Evolutionary conservation across 2,329 filamentous ascomycete species (phyloP).

Genomic region (Raffaelea ambrosiae): DNA sequence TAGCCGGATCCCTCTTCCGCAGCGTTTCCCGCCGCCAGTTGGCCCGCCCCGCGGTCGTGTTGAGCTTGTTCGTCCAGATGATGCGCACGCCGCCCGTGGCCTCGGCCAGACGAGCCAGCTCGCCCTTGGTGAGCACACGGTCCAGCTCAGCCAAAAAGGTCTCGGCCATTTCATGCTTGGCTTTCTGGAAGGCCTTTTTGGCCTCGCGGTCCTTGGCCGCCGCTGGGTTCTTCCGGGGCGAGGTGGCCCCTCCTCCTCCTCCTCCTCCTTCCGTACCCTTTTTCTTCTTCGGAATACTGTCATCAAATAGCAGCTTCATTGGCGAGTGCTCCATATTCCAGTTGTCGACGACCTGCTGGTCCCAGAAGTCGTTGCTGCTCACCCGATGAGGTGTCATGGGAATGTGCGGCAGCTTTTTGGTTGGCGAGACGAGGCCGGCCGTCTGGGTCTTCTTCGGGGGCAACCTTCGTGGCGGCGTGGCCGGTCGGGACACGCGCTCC

Average conservation of each 20-base stretch:
- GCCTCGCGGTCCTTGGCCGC: slow-evolving; percentile 25
- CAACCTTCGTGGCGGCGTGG: too few relatives aligned
- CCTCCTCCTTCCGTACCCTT: neutral
- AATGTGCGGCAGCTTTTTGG: slow-evolving; percentile 30
- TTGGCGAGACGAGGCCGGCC: slow-evolving; percentile 21
- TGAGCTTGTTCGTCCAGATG: slow-evolving; percentile 69
- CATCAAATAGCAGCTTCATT: slow-evolving; percentile 20
- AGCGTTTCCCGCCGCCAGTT: slow-evolving; percentile 59
- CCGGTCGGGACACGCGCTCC: too few relatives aligned
- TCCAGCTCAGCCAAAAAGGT: slow-evolving; percentile 65
- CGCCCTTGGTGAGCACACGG: slow-evolving; percentile 48
- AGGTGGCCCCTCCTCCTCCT: neutral
- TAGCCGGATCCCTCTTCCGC: slow-evolving; percentile 13
- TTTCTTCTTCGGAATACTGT: neutral
- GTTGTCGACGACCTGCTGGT: slow-evolving; percentile 47
- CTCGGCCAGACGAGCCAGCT: slow-evolving; percentile 48
- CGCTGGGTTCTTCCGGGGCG: slow-evolving; percentile 17
- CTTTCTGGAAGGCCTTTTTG: slow-evolving; percentile 53
- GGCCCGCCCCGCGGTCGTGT: slow-evolving; percentile 69
- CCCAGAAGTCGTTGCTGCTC: slow-evolving; percentile 52
- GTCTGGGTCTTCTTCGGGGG: too few relatives aligned
- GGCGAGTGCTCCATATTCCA: slow-evolving; percentile 53
- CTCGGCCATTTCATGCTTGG: slow-evolving; percentile 55
- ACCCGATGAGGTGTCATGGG: slow-evolving; percentile 45
- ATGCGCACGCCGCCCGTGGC: slow-evolving; percentile 63